phyloP scores from a whole-genome alignment of 2,329 filamentous ascomycete species.

The Claviceps fusiformis region DNA sequence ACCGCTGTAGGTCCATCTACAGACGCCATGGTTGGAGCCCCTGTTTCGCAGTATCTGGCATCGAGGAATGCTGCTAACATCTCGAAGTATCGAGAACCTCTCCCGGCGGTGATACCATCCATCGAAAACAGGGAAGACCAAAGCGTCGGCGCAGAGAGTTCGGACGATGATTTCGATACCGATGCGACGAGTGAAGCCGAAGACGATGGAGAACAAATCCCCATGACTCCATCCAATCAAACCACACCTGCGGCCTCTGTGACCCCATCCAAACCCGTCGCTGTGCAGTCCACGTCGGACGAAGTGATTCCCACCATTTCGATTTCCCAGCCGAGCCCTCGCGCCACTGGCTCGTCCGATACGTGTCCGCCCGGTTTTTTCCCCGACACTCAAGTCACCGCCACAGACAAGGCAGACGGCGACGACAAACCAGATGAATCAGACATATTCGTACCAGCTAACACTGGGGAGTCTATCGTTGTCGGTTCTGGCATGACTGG shows the following conservation, averaged over 20 bases:
- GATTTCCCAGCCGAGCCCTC: constrained; percentile 4
- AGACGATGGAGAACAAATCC: neutral
- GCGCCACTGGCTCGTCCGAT: neutral
- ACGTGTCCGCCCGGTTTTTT: constrained; percentile 4
- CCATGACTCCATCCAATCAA: neutral
- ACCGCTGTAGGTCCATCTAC: constrained; percentile 35
- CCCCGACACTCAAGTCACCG: neutral
- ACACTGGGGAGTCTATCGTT: constrained; percentile 10
- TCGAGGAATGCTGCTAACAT: constrained; percentile 41
- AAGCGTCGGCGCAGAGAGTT: constrained; percentile 28
- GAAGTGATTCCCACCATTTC: constrained; percentile 2
- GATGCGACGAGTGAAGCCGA: constrained; percentile 7
- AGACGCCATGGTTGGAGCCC: constrained; percentile 43
- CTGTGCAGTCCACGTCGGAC: neutral
- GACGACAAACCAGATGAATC: constrained; percentile 3
- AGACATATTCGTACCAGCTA: constrained; percentile 5
- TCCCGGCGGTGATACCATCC: constrained; percentile 58
- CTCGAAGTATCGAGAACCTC: constrained; percentile 45
- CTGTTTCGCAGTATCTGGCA: constrained; percentile 40
- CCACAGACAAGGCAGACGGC: neutral
- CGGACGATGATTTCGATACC: constrained; percentile 18
- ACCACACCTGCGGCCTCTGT: neutral
- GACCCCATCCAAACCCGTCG: constrained; percentile 1
- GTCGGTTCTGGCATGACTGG: constrained; percentile 18
- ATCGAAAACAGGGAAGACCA: constrained; percentile 54